Conservation (phyloP, 2,329 filamentous ascomycete genomes). For the Diaporthe sp. region DNA sequence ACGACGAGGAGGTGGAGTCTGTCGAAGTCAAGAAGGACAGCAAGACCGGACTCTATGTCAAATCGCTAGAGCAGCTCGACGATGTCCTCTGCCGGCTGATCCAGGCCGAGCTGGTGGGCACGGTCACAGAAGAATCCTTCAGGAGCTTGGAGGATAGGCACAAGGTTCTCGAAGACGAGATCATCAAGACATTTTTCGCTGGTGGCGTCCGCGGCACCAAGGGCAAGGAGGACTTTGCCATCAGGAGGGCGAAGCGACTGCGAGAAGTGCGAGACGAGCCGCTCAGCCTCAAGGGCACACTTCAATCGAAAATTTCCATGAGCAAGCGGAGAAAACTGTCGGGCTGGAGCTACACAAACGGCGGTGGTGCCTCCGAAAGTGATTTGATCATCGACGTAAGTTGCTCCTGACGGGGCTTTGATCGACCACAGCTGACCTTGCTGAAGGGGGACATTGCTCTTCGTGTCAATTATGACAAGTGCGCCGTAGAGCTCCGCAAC, state of each 20-base stretch:
- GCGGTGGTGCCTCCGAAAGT: slow-evolving; percentile 53
- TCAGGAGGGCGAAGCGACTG: slow-evolving; percentile 66
- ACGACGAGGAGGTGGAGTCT: slow-evolving; percentile 50
- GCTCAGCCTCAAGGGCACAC: slow-evolving; percentile 63
- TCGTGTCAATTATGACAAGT: slow-evolving; percentile 87
- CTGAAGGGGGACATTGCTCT: slow-evolving; percentile 70
- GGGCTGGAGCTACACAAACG: slow-evolving; percentile 49
- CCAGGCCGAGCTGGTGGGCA: slow-evolving; percentile 75
- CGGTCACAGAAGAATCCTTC: slow-evolving; percentile 69
- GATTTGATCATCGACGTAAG: slow-evolving; percentile 62
- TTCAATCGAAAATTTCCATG: slow-evolving; percentile 50
- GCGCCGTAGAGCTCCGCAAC: slow-evolving; percentile 85
- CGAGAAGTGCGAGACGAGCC: slow-evolving; percentile 66
- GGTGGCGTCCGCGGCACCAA: slow-evolving; percentile 72
- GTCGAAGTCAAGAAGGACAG: slow-evolving; percentile 49
- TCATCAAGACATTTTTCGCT: slow-evolving; percentile 66
- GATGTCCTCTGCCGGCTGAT: slow-evolving; percentile 67
- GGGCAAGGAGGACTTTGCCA: slow-evolving; percentile 72
- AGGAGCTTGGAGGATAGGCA: slow-evolving; percentile 72
- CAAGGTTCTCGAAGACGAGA: slow-evolving; percentile 72
- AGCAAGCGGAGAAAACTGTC: slow-evolving; percentile 39
- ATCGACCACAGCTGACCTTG: slow-evolving; percentile 26
- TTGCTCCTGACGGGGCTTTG: background rate
- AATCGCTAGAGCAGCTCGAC: slow-evolving; percentile 62
- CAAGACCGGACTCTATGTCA: slow-evolving; percentile 51